phyloP scores from a whole-genome alignment of 1,284 basidiomycete genomes.

The Ustanciosporium gigantosporum region DNA sequence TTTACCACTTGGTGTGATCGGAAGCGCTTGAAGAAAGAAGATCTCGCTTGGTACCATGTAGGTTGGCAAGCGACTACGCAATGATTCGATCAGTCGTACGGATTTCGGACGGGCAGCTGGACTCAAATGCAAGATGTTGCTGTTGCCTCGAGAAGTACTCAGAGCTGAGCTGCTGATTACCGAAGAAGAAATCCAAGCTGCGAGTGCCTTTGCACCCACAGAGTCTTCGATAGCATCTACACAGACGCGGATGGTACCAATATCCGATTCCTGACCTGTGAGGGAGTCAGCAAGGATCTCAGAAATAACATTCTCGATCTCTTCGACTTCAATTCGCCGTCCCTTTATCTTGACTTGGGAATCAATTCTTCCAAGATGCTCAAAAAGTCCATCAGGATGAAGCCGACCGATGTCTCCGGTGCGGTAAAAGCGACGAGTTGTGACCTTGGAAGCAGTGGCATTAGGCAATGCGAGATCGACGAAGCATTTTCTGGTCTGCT shows the following conservation, averaged over 20 bases:
- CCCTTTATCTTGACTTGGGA: slow-evolving; percentile 4
- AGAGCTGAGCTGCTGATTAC: background rate
- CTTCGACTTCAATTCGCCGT: slow-evolving; percentile 1
- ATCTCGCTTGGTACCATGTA: background rate
- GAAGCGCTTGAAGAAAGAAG: background rate
- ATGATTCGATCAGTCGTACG: background rate
- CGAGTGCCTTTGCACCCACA: background rate
- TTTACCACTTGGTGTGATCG: background rate
- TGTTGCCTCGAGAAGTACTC: too few relatives aligned
- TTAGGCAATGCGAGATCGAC: background rate
- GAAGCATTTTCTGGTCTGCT: background rate
- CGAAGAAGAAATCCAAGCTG: background rate
- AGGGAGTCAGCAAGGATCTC: background rate
- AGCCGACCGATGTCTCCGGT: background rate
- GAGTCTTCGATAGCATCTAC: background rate
- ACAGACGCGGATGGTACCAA: background rate
- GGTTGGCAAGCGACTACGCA: background rate
- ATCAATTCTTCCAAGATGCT: background rate
- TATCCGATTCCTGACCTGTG: background rate
- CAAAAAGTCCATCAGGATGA: background rate
- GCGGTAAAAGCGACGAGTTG: background rate
- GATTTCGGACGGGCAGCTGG: background rate
- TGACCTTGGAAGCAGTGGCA: background rate
- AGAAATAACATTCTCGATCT: slow-evolving; percentile 1
- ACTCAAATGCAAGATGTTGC: background rate